These are phyloP conservation scores for Claviceps sp. DNA, from an alignment of 2,329 filamentous ascomycete genomes.

Conservation along the genomic window DNA sequence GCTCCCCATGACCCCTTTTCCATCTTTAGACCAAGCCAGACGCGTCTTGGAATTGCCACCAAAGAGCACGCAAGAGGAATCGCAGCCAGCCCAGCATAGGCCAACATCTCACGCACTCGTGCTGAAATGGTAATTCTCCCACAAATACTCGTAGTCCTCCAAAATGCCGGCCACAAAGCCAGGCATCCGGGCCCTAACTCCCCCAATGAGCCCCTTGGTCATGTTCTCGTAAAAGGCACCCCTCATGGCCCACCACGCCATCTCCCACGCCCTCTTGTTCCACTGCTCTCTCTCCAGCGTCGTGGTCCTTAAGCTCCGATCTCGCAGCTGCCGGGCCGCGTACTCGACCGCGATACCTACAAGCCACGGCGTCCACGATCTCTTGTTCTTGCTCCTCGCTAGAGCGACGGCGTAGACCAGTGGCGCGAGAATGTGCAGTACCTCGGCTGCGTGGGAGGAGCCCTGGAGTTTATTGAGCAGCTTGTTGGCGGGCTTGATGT, in stretches of 20 bases:
- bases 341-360: slow-evolving; percentile 77
- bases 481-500: slow-evolving; percentile 82
- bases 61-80: background rate
- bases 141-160: slow-evolving; percentile 94
- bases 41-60: too few species aligned
- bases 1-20: too few species aligned
- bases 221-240: slow-evolving; percentile 95
- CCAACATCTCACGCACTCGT: slow-evolving; percentile 28
- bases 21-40: too few species aligned
- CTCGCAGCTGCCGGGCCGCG: slow-evolving; percentile 68
- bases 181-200: slow-evolving; percentile 63
- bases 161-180: slow-evolving; percentile 73
- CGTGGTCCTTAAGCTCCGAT: slow-evolving; percentile 68
- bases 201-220: slow-evolving; percentile 60
- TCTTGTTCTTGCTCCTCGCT: slow-evolving; percentile 56
- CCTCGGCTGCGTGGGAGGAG: slow-evolving; percentile 61
- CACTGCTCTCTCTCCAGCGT: slow-evolving; percentile 83
- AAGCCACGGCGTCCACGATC: slow-evolving; percentile 85
- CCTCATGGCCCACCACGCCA: slow-evolving; percentile 93
- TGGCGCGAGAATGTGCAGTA: slow-evolving; percentile 83
- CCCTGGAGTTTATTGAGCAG: slow-evolving; percentile 76
- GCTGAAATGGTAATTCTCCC: slow-evolving; percentile 95
- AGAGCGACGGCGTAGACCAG: slow-evolving; percentile 77
- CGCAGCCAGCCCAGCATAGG: background rate
- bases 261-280: slow-evolving; percentile 73